Conservation (phyloP, 768 basidiomycete genomes). For the Rhizopogon vinicolor region DNA sequence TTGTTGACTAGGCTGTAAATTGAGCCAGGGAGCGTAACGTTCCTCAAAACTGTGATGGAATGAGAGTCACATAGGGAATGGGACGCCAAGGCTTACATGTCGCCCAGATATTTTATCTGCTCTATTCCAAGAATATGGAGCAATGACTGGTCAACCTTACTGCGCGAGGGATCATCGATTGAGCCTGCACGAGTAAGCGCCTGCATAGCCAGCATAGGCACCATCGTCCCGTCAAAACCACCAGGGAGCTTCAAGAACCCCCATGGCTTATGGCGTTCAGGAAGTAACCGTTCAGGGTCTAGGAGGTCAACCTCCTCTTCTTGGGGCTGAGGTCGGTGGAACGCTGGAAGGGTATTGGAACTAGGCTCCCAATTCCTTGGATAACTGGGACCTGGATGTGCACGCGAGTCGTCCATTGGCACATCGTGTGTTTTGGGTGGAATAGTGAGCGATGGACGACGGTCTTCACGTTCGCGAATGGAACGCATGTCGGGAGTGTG, state of each 20-base stretch:
- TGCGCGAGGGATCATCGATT: slow-evolving; percentile 17
- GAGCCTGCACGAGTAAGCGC: slow-evolving; percentile 29
- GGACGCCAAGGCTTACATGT: slow-evolving; percentile 26
- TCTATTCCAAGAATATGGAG: slow-evolving; percentile 28
- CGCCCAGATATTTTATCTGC: slow-evolving; percentile 32
- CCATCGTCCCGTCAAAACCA: slow-evolving; percentile 38
- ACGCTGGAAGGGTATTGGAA: slow-evolving; percentile 12
- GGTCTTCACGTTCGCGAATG: slow-evolving; percentile 10
- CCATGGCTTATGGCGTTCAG: slow-evolving; percentile 33
- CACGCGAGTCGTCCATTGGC: slow-evolving; percentile 15
- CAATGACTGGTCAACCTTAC: slow-evolving; percentile 23
- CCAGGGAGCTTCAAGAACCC: slow-evolving; percentile 33
- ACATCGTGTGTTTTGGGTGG: slow-evolving; percentile 16
- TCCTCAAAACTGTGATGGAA: slow-evolving; percentile 33
- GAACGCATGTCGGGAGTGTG: slow-evolving; percentile 16
- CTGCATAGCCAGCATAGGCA: slow-evolving; percentile 43
- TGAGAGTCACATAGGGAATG: not conserved
- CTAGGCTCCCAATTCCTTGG: slow-evolving; percentile 17
- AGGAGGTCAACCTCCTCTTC: slow-evolving; percentile 27
- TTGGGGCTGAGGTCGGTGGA: slow-evolving; percentile 10
- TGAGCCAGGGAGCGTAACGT: slow-evolving; percentile 41
- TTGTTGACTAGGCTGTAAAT: slow-evolving; percentile 28
- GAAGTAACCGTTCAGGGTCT: slow-evolving; percentile 31
- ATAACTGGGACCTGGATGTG: slow-evolving; percentile 7
- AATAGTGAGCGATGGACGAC: slow-evolving; percentile 17